A percentile compares a stretch with the other conserved stretches of the same genome.
Conservation (phyloP, 352 stramenopile genomes). For the Globisporangium carolinianum region DNA sequence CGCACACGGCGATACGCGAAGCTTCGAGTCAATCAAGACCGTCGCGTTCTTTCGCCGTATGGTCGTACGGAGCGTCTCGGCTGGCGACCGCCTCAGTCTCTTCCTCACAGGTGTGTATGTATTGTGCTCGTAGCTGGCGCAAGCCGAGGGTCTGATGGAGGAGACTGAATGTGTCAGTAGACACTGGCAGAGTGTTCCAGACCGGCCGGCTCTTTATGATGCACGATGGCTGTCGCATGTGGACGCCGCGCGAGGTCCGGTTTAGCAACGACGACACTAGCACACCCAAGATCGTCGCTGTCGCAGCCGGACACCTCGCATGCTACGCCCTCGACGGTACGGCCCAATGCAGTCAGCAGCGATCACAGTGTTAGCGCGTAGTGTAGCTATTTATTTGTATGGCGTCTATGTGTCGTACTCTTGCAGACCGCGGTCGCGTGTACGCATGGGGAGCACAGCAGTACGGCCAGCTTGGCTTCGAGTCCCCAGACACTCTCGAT, state of each 20-base stretch:
- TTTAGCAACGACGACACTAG: conserved; percentile 2
- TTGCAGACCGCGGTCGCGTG: conserved; percentile 28
- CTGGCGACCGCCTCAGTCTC: conserved; percentile 49
- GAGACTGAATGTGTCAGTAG: conserved; percentile 9
- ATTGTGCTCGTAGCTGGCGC: neutral
- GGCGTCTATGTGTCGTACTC: neutral
- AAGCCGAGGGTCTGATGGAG: neutral
- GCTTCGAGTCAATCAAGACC: conserved; percentile 19
- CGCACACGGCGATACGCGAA: conserved; percentile 26
- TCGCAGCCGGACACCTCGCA: conserved; percentile 45
- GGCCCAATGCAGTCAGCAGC: neutral
- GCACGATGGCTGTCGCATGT: conserved; percentile 55
- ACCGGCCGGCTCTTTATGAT: conserved; percentile 42
- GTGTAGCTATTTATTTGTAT: neutral
- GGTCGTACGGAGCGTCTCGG: conserved; percentile 32
- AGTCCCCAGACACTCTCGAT: neutral
- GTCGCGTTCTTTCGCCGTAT: conserved; percentile 30
- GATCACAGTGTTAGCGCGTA: neutral
- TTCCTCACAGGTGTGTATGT: conserved; percentile 39
- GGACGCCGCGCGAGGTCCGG: conserved; percentile 27
- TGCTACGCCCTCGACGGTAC: conserved; percentile 53
- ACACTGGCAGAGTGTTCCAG: conserved; percentile 34
- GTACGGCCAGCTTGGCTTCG: conserved; percentile 54
- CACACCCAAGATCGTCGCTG: conserved; percentile 19
- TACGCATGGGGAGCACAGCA: conserved; percentile 53